Base-by-base conservation (phyloP, 2,329 filamentous ascomycete genomes). In the Chrysoporthe deuterocubensis region DNA sequence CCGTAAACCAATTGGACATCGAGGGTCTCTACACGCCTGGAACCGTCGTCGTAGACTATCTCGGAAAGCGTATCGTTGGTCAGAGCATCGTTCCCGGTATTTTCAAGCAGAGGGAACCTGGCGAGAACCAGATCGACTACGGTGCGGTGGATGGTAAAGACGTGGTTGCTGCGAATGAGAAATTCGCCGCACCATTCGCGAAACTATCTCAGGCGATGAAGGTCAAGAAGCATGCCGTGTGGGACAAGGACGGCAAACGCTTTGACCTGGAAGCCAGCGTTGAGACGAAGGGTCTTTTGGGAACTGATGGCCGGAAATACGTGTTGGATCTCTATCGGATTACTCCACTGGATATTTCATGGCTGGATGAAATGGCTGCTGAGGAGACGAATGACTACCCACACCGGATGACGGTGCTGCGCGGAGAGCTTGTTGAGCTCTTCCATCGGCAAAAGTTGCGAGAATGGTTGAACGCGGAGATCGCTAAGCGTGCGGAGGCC, bases 31-130 rank as follows among this genome's bases (percentile, higher is more conserved):
- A 97, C 81, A 98, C 94, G 14, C 94, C 96, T 0, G 96, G 95
- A 66, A 99, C 96, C 1, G 93, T 98, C 9, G 94, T 99, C 16
- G 91, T 98, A 21, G 96, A 99, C 79, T 99, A 98, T 77, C 87
- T 98, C 48, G 96, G 96, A 75, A 97, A 97, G 85, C 93, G 96
- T 72, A 92, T 99, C 74, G 96, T 99, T 64, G 96, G 93, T 46
- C 96, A 99, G 82, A 98, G 94, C 75, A 97, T 99, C 71, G 96
- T 99, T 21, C 96, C 96, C 5, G 96, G 96, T 69, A 99, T 99
- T 75, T 99, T 99, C 87, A 98, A 97, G 84, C 96, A 98, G 82
- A 90, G 95, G 46, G 96, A 98, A 75, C 93, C 94, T 42, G 96
- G 94, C 64, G 96, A 99, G 87, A 96, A 97, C 80, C 96, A 98